phyloP scores from a whole-genome alignment of 257 asterid species.

The Rehmannia glutinosa region DNA sequence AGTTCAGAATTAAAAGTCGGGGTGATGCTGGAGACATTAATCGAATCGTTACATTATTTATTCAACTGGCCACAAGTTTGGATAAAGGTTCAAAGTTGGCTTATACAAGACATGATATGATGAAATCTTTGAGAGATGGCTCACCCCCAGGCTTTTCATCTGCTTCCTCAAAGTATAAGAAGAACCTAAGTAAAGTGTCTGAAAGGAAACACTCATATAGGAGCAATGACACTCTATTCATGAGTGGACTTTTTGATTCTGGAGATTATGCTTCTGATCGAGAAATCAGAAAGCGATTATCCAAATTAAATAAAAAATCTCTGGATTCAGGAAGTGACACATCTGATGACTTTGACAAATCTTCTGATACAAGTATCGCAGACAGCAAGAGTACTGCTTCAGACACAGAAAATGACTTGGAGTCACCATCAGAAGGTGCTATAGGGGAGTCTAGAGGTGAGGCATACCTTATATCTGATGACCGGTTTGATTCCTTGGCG shows the following conservation, averaged over 20 bases:
- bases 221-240: conserved; percentile 52
- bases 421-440: conserved; percentile 51
- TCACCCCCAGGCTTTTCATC: conserved; percentile 87
- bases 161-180: conserved; percentile 60
- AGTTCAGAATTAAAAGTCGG: conserved; percentile 56
- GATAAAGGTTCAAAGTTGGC: conserved; percentile 62
- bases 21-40: conserved; percentile 66
- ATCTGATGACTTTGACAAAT: conserved; percentile 69
- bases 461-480: conserved; percentile 52
- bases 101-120: conserved; percentile 45
- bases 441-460: conserved; percentile 56
- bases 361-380: conserved; percentile 61
- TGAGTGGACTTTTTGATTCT: conserved; percentile 55
- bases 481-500: conserved; percentile 73
- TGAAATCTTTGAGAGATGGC: conserved; percentile 62
- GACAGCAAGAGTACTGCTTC: conserved; percentile 78
- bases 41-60: conserved; percentile 61
- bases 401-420: conserved; percentile 83
- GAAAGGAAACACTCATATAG: conserved; percentile 64
- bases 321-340: conserved; percentile 83
- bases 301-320: conserved; percentile 72
- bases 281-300: conserved; percentile 79
- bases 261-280: conserved; percentile 88
- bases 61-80: conserved; percentile 76
- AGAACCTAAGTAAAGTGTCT: conserved; percentile 46